phyloP scores from a whole-genome alignment of 116 monocot species.

The Zostera marina region DNA sequence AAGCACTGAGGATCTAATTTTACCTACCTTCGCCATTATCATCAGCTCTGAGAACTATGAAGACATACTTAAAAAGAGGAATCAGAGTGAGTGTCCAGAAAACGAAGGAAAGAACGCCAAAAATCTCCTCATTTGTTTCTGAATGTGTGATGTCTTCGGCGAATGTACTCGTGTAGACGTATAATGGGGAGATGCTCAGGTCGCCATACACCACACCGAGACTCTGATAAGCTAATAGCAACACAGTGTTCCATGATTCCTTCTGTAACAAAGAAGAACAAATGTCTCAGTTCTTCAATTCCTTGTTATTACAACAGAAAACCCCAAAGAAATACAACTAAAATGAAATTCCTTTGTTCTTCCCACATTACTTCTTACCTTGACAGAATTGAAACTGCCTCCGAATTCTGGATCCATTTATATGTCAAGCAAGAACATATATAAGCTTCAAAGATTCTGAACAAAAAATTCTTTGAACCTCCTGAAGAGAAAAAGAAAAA shows the following conservation, averaged over 20 bases:
- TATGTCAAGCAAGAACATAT: no score
- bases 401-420: no score
- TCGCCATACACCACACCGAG: slow-evolving; percentile 93
- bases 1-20: neutral
- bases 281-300: no score
- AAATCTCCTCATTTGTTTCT: slow-evolving; percentile 80
- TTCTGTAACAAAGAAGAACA: neutral
- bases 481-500: no score
- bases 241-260: slow-evolving; percentile 1
- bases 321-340: no score
- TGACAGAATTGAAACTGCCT: no score
- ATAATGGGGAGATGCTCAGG: slow-evolving; percentile 78
- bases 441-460: no score
- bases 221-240: slow-evolving; percentile 69
- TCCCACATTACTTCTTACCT: no score
- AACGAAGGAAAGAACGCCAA: slow-evolving; percentile 79
- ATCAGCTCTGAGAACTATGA: slow-evolving; percentile 86
- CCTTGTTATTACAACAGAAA: no score
- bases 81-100: slow-evolving; percentile 90
- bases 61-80: slow-evolving; percentile 88
- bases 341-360: no score
- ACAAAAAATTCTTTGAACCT: no score
- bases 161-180: slow-evolving; percentile 87
- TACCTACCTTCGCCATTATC: slow-evolving; percentile 75
- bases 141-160: slow-evolving; percentile 91